Base-by-base conservation (phyloP, 306 rosid genomes). In the Vachellia pachyceras region DNA sequence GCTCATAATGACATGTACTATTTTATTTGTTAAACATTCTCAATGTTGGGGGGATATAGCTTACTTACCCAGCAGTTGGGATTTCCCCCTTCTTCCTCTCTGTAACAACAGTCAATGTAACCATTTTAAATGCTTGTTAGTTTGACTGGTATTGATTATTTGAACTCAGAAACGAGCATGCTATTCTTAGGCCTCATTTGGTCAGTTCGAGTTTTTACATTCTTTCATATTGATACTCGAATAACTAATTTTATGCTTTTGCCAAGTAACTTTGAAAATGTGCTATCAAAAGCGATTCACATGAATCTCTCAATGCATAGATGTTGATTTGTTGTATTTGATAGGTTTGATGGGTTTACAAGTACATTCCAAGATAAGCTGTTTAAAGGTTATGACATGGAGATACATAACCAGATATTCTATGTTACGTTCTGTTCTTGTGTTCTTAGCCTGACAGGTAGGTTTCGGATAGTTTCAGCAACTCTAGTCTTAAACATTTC, bases 311-410 rank as follows among this genome's bases (percentile, higher is more conserved):
- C 33, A 71, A 50, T 75, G 74, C 67, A 76, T 37, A 79, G 66
- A 67, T 77, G 35, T 45, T 76, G 35, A 9, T 57, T 74, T 80
- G 22, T 69, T 36, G 55, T 45, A 47, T 37, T 33, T 64, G 40
- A 69, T 73, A 86, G 89, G 83, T 86, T 86, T 87, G 99, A 95
- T 84, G 99, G 98, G 78, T 95, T 95, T 85, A 95, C 98, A 80
- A 95, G 98, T 91, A 95, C 99, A 33, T 95, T 95, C 80, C 99
- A 95, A 83, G 99, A 93, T 84, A 95, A 93, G 84, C 88, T 95
- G 57, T 95, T 95, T 82, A 95, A 80, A 85, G 99, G 99, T 83
- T 95, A 95, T 84, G 89, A 95, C 85, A 95, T 95, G 99, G 97
- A 95, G 86, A 95, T 95, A 85, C 97, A 95, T 79, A 95, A 95